Evolutionary conservation across 805 yeast species (phyloP).

Genomic region (Candida corydali): DNA sequence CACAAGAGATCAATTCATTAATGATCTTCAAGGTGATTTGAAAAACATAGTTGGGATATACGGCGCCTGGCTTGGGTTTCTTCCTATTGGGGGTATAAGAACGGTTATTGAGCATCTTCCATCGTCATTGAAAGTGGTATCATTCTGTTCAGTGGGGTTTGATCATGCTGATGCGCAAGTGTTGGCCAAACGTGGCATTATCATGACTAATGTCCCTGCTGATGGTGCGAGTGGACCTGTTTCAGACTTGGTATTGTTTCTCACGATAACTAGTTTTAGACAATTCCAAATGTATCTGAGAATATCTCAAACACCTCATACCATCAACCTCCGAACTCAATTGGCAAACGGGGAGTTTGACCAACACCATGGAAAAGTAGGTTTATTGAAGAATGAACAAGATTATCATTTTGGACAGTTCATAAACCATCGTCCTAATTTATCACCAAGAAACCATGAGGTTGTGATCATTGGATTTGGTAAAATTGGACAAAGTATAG

Average conservation of each 20-base stretch:
- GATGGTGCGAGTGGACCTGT: slow-evolving; percentile 64
- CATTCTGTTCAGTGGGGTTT: slow-evolving; percentile 56
- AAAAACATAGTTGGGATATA: slow-evolving; percentile 49
- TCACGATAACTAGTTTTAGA: slow-evolving; percentile 59
- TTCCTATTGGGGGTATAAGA: slow-evolving; percentile 47
- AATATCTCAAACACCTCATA: slow-evolving; percentile 37
- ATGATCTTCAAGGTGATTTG: slow-evolving; percentile 38
- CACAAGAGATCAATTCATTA: slow-evolving; percentile 37
- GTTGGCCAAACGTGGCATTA: slow-evolving; percentile 40
- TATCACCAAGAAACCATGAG: slow-evolving; percentile 53
- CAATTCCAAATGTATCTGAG: slow-evolving; percentile 46
- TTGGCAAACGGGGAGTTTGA: slow-evolving; percentile 32
- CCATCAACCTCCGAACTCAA: slow-evolving; percentile 42
- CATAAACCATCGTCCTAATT: slow-evolving; percentile 41
- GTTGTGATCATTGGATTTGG: slow-evolving; percentile 75
- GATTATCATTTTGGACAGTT: slow-evolving; percentile 35
- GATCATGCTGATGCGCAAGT: slow-evolving; percentile 45
- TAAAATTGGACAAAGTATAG: slow-evolving; percentile 65
- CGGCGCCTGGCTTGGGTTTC: slow-evolving; percentile 57
- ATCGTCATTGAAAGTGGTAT: slow-evolving; percentile 39
- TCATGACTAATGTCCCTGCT: slow-evolving; percentile 55
- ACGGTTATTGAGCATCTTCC: slow-evolving; percentile 44
- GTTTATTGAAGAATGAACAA: slow-evolving; percentile 1
- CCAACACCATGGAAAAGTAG: slow-evolving; percentile 21
- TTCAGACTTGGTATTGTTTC: slow-evolving; percentile 63